A percentile compares a stretch with the other conserved stretches of the same genome.
These are phyloP conservation scores for Linaria vulgaris DNA, from an alignment of 257 asterid genomes.

Conservation along the genomic window DNA sequence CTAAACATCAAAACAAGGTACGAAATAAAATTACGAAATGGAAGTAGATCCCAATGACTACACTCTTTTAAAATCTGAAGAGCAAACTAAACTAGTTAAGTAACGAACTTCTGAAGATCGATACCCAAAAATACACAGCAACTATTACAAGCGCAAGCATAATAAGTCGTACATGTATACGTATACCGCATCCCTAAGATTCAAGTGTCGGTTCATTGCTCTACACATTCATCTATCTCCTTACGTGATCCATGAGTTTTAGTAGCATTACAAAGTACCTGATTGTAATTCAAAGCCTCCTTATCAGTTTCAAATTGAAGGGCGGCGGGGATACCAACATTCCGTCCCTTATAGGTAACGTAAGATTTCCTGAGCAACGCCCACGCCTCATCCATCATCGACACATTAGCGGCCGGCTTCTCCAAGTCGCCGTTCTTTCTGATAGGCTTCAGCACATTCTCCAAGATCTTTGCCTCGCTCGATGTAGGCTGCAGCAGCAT, in stretches of 20 bases:
- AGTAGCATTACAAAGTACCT: conserved; percentile 29
- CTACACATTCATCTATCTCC: too few species aligned
- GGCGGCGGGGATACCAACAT: conserved; percentile 50
- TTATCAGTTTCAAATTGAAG: conserved; percentile 27
- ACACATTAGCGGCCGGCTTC: conserved; percentile 24
- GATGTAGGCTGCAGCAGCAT: conserved; percentile 43
- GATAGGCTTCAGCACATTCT: conserved; percentile 28
- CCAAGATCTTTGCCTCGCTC: conserved; percentile 32
- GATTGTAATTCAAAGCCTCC: conserved; percentile 59
- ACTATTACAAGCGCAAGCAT: neutral
- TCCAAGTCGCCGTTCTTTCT: conserved; percentile 30
- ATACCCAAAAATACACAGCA: neutral
- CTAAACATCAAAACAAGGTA: too few species aligned
- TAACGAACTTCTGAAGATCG: neutral
- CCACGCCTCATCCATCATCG: conserved; percentile 64
- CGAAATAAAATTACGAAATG: neutral
- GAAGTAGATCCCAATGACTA: neutral
- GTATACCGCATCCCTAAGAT: too few species aligned
- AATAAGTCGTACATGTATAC: neutral
- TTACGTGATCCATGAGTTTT: too few species aligned
- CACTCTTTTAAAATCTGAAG: neutral
- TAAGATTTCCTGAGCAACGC: conserved; percentile 34
- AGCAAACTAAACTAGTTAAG: neutral
- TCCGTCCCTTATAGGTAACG: conserved; percentile 37
- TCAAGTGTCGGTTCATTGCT: too few species aligned